Evolutionary conservation across 768 basidiomycete genomes (phyloP), one percentile per base, ranked within the genome.

Genomic region (Russula dissimulans): DNA sequence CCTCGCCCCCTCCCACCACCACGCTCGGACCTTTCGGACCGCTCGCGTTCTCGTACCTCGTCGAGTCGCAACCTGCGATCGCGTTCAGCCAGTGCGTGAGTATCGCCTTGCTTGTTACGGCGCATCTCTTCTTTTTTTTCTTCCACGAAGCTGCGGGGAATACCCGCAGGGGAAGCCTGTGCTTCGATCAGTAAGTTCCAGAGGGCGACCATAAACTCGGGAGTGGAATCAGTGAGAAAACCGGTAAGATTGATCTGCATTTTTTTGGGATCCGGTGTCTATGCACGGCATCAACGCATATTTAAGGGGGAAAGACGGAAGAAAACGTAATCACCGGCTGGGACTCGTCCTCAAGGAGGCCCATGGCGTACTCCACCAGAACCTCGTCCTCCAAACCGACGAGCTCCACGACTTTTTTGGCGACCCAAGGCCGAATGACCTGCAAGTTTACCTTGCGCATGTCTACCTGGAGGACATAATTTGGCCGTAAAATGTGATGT

Each of bases 301-400:
- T 46, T 17, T 26, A 29, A 45, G 46, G 18, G 50, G 4, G 32
- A 42, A 26, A 12, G 10, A 43, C 26, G 42, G 5, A 29, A 8
- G 6, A 44, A 39, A 5, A 44, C 17, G 32, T 0, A 71, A 86
- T 65, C 63, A 95, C 94, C n/a, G 89, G 87, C 64, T 88, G 81
- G 15, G 82, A 79, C 50, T 84, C 78, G 67, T 97, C 91, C 69
- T 99, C 97, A 5, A 99, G 75, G 18, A 98, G 78, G 17, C 92
- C 92, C 84, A 93, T 91, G 17, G 93, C 92, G 69, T 97, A 98
- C 69, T 97, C 95, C 32, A 97, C 85, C 44, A 98, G 87, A 45
- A 99, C 86, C 70, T 99, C 97, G 72, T 99, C 97, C 68, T 99
- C 97, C 41, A 98, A 84, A 2, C 95, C 92, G 45, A 94, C 83